These are phyloP conservation scores for Aspergillus mulundensis DNA, from an alignment of 495 filamentous ascomycete genomes.

Conservation along the genomic window DNA sequence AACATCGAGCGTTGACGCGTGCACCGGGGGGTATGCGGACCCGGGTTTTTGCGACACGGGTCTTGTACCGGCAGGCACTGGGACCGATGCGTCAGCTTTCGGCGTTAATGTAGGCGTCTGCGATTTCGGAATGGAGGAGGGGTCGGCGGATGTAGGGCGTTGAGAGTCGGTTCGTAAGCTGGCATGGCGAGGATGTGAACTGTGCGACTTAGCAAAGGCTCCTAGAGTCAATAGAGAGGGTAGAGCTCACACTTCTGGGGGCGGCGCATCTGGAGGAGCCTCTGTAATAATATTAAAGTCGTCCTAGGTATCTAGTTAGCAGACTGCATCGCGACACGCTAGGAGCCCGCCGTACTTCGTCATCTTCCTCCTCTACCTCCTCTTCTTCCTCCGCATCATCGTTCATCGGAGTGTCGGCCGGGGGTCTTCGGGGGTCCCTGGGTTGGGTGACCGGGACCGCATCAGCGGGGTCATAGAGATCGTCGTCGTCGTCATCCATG, in stretches of 20 bases:
- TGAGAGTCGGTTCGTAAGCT: constrained; percentile 62
- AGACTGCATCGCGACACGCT: constrained; percentile 6
- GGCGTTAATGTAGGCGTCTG: constrained; percentile 36
- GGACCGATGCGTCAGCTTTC: constrained; percentile 40
- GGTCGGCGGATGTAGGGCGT: constrained; percentile 53
- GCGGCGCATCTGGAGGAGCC: constrained; percentile 68
- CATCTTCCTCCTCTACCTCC: constrained; percentile 69
- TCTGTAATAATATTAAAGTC: constrained; percentile 97
- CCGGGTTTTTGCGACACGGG: constrained; percentile 48
- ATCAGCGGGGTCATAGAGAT: constrained; percentile 51
- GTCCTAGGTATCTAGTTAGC: constrained; percentile 38
- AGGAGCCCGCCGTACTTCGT: constrained; percentile 50
- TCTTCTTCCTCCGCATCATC: constrained; percentile 65
- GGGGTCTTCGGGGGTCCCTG: constrained; percentile 22
- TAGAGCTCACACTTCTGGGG: constrained; percentile 52
- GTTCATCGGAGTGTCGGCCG: constrained; percentile 23
- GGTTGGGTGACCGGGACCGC: constrained; percentile 29
- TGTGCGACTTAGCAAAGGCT: constrained; percentile 16
- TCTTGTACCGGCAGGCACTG: constrained; percentile 36
- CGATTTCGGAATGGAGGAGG: constrained; percentile 27
- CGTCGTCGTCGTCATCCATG: constrained; percentile 53
- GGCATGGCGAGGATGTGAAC: constrained; percentile 39
- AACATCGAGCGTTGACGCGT: constrained; percentile 78
- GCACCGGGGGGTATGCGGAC: constrained; percentile 58
- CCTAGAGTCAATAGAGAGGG: neutral